A percentile compares a stretch with the other conserved stretches of the same genome.
These are phyloP conservation scores for Stenocarpella maydis DNA, from an alignment of 2,329 filamentous ascomycete species.

Conservation along the genomic window DNA sequence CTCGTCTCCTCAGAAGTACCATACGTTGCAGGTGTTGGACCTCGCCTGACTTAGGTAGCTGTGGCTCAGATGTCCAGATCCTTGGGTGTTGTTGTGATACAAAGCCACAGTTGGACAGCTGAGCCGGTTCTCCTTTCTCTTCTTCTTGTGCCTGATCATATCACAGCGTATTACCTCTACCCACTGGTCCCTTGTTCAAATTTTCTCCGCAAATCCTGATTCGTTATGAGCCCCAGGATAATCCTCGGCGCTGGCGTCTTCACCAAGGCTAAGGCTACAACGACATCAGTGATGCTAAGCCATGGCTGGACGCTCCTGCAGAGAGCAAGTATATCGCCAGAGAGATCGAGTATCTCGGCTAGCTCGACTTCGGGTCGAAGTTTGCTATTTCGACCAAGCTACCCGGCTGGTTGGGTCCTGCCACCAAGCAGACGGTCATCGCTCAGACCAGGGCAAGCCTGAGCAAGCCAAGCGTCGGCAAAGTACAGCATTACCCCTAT, in stretches of 20 bases:
- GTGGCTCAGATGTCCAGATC: too few species aligned
- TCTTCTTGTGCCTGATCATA: too few species aligned
- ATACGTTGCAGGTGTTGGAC: too few species aligned
- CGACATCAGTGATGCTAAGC: constrained; percentile 3
- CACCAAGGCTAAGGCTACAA: background rate
- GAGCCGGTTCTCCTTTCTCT: too few species aligned
- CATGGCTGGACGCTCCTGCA: constrained; percentile 33
- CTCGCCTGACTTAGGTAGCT: too few species aligned
- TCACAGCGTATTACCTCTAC: too few species aligned
- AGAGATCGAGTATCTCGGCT: constrained; percentile 36
- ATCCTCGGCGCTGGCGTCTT: constrained; percentile 27
- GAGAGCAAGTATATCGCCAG: background rate
- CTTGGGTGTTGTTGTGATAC: too few species aligned
- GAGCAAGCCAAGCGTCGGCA: constrained; percentile 35
- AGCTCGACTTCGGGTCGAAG: constrained; percentile 34
- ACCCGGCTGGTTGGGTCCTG: constrained; percentile 1
- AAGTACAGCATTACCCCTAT: constrained; percentile 17
- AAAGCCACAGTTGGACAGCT: too few species aligned
- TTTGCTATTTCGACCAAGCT: constrained; percentile 41
- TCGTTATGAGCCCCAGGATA: background rate
- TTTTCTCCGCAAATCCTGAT: too few species aligned
- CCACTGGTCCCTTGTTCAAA: too few species aligned
- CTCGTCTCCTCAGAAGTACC: too few species aligned
- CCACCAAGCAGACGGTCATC: constrained; percentile 35
- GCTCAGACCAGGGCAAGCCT: constrained; percentile 36